These are phyloP conservation scores for Aspergillus texensis DNA, from an alignment of 2,329 filamentous ascomycete species.

Conservation along the genomic window DNA sequence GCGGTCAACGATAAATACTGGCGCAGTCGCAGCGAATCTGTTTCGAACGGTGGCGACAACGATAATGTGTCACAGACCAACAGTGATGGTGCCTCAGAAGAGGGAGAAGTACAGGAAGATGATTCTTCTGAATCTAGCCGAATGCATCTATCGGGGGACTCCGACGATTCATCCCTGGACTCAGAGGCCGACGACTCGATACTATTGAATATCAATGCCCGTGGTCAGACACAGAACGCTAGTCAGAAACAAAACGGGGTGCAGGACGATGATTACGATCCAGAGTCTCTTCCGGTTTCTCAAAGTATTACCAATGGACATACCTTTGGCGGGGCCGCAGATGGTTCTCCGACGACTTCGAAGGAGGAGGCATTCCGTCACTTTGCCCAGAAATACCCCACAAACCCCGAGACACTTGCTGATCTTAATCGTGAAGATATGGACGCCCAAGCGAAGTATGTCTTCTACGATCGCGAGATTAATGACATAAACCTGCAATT, in stretches of 20 bases:
- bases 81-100: slow-evolving; percentile 25
- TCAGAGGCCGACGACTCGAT: slow-evolving; percentile 47
- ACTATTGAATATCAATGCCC: slow-evolving; percentile 43
- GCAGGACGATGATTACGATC: slow-evolving; percentile 26
- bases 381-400: slow-evolving; percentile 39
- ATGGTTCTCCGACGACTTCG: slow-evolving; percentile 17
- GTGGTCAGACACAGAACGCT: slow-evolving; percentile 11
- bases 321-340: slow-evolving; percentile 7
- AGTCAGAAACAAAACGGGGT: slow-evolving; percentile 16
- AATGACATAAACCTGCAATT: slow-evolving; percentile 44
- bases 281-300: slow-evolving; percentile 21
- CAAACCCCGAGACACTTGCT: slow-evolving; percentile 35
- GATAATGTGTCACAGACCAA: slow-evolving; percentile 15
- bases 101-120: slow-evolving; percentile 32
- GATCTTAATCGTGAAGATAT: slow-evolving; percentile 44
- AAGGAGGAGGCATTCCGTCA: slow-evolving; percentile 39
- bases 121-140: slow-evolving; percentile 15
- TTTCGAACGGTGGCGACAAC: slow-evolving; percentile 22
- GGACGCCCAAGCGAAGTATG: slow-evolving; percentile 42
- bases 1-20: slow-evolving; percentile 42
- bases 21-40: slow-evolving; percentile 40
- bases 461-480: slow-evolving; percentile 43
- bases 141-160: slow-evolving; percentile 29
- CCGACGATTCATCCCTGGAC: slow-evolving; percentile 35
- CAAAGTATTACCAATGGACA: slow-evolving; percentile 14